phyloP scores from a whole-genome alignment of 805 yeast genomes.

The Maudiozyma bulderi region DNA sequence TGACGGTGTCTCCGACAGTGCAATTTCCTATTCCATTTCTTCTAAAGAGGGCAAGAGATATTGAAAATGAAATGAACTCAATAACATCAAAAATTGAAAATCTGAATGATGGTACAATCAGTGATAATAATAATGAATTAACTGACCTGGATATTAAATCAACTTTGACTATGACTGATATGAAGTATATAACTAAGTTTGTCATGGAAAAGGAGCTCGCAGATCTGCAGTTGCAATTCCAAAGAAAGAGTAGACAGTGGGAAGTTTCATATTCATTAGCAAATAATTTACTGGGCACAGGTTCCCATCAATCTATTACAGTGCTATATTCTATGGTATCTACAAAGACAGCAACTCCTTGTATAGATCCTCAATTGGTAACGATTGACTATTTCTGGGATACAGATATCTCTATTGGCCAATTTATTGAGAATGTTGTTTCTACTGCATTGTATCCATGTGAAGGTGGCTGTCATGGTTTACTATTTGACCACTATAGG shows the following conservation, averaged over 20 bases:
- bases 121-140: constrained; percentile 8
- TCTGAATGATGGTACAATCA: constrained; percentile 16
- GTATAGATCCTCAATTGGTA: constrained; percentile 82
- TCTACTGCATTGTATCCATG: constrained; percentile 59
- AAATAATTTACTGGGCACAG: constrained; percentile 56
- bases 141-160: constrained; percentile 19
- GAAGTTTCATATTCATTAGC: constrained; percentile 45
- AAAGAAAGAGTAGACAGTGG: constrained; percentile 48
- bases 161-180: constrained; percentile 27
- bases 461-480: constrained; percentile 71
- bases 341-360: constrained; percentile 77
- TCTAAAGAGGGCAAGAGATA: constrained; percentile 42
- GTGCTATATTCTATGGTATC: constrained; percentile 77
- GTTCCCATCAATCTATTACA: constrained; percentile 68
- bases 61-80: constrained; percentile 35
- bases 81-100: constrained; percentile 18
- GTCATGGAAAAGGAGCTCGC: constrained; percentile 27
- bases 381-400: constrained; percentile 84
- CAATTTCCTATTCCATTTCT: constrained; percentile 61
- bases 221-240: constrained; percentile 25
- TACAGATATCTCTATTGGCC: constrained; percentile 82
- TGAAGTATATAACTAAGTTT: constrained; percentile 25
- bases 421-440: constrained; percentile 72
- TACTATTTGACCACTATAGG: constrained; percentile 63
- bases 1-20: constrained; percentile 83